A percentile compares a stretch with the other conserved stretches of the same genome.
These are phyloP conservation scores for Yamadazyma philogaea DNA, from an alignment of 805 yeast species.

Conservation along the genomic window DNA sequence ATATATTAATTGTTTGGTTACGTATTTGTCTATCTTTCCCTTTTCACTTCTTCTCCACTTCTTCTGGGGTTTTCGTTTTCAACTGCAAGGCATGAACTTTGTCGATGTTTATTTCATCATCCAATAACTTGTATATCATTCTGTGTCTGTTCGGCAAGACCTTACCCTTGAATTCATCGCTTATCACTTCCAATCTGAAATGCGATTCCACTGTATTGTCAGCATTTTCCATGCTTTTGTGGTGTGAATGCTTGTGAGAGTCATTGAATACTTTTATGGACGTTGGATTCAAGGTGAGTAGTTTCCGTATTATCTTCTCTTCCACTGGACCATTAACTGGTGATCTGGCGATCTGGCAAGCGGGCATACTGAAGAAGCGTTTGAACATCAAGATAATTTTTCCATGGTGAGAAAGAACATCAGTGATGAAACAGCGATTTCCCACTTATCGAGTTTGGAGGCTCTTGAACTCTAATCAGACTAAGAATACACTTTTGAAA, in stretches of 20 bases:
- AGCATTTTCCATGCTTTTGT: conserved; percentile 75
- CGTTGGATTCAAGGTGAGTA: conserved; percentile 38
- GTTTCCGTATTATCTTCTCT: conserved; percentile 16
- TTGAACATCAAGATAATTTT: conserved; percentile 8
- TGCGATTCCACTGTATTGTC: conserved; percentile 75
- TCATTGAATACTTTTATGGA: conserved; percentile 64
- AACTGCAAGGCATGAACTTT: conserved; percentile 89
- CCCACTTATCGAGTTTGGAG: no score
- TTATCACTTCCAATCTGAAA: conserved; percentile 70
- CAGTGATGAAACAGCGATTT: background rate
- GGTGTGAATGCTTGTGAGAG: conserved; percentile 85
- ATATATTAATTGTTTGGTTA: conserved; percentile 5
- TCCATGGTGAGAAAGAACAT: background rate
- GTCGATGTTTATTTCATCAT: conserved; percentile 64
- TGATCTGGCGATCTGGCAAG: conserved; percentile 11
- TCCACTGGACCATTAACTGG: conserved; percentile 46
- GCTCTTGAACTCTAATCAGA: no score
- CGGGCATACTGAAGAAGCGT: conserved; percentile 9
- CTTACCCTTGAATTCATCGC: conserved; percentile 64
- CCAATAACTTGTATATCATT: conserved; percentile 61
- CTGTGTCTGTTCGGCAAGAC: conserved; percentile 75
- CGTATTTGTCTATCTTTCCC: background rate
- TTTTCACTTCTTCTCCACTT: conserved; percentile 7
- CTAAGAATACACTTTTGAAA: no score
- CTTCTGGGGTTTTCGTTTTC: conserved; percentile 61